Conservation (phyloP, 2,329 filamentous ascomycete species). For the Calycina marina region DNA sequence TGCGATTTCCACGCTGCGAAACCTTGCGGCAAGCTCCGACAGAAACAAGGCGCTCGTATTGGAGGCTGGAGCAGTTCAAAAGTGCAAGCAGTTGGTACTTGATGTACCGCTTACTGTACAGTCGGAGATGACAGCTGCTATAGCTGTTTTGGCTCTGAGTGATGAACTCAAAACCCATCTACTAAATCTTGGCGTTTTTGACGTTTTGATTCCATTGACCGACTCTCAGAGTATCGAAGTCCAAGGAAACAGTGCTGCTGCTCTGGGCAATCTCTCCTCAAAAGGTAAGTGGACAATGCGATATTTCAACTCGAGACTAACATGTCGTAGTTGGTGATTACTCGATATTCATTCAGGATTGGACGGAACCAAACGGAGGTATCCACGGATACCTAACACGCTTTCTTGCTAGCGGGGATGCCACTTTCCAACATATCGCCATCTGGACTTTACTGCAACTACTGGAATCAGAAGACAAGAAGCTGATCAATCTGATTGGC, state of each 20-base stretch:
- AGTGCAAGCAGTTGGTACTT: conserved; percentile 93
- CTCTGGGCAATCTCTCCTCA: conserved; percentile 86
- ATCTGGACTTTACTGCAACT: conserved; percentile 96
- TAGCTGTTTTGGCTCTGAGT: conserved; percentile 86
- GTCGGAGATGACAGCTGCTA: conserved; percentile 98
- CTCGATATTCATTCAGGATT: conserved; percentile 87
- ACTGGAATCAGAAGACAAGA: conserved; percentile 86
- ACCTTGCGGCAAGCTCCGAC: conserved; percentile 91
- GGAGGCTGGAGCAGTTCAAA: conserved; percentile 91
- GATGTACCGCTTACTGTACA: conserved; percentile 89
- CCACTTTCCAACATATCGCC: conserved; percentile 97
- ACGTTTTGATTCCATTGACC: conserved; percentile 88
- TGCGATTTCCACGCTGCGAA: conserved; percentile 90
- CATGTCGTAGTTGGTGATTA: conserved; percentile 77
- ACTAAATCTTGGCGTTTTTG: conserved; percentile 83
- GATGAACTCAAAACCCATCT: conserved; percentile 91
- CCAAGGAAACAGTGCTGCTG: conserved; percentile 93
- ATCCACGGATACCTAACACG: conserved; percentile 91
- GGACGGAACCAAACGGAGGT: conserved; percentile 81
- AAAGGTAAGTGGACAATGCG: conserved; percentile 51
- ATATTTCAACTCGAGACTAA: conserved; percentile 12
- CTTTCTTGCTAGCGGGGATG: conserved; percentile 86
- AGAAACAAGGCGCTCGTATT: conserved; percentile 96
- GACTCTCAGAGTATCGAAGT: conserved; percentile 95
- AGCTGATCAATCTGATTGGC: conserved; percentile 74